Conservation (phyloP, 2,329 filamentous ascomycete genomes). For the Talaromyces sp. region DNA sequence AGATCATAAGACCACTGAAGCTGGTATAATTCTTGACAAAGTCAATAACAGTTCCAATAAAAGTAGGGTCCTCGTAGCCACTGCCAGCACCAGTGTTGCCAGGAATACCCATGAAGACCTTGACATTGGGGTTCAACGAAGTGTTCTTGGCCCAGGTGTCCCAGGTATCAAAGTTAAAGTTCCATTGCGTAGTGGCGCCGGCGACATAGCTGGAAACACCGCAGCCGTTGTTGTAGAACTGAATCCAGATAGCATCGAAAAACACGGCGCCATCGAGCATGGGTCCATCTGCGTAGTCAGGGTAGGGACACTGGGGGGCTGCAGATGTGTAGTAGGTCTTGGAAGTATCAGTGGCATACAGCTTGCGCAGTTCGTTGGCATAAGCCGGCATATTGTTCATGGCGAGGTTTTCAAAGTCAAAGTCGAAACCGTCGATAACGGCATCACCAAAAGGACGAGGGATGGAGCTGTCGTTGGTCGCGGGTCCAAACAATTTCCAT, state of each 20-base stretch:
- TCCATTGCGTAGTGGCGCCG: constrained; percentile 41
- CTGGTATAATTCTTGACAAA: constrained; percentile 52
- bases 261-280: constrained; percentile 50
- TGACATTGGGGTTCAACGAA: constrained; percentile 55
- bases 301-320: constrained; percentile 64
- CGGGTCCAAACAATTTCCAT: constrained; percentile 66
- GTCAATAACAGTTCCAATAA: constrained; percentile 46
- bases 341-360: constrained; percentile 48
- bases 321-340: constrained; percentile 57
- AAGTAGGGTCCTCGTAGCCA: constrained; percentile 49
- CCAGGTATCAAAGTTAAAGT: constrained; percentile 61
- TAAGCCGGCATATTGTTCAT: constrained; percentile 58
- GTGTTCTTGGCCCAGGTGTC: constrained; percentile 57
- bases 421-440: constrained; percentile 68
- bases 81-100: constrained; percentile 50
- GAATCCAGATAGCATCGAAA: constrained; percentile 58
- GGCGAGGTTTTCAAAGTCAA: constrained; percentile 61
- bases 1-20: constrained; percentile 65
- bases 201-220: constrained; percentile 49
- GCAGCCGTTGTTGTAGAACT: constrained; percentile 67
- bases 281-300: constrained; percentile 54
- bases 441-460: constrained; percentile 63
- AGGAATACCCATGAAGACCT: constrained; percentile 58
- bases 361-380: constrained; percentile 50
- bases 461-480: constrained; percentile 38